Percentiles rank a stretch among this genome's conserved stretches.
Evolutionary conservation across 2,329 filamentous ascomycete species (phyloP).

Genomic region (Emmonsia crescens): DNA sequence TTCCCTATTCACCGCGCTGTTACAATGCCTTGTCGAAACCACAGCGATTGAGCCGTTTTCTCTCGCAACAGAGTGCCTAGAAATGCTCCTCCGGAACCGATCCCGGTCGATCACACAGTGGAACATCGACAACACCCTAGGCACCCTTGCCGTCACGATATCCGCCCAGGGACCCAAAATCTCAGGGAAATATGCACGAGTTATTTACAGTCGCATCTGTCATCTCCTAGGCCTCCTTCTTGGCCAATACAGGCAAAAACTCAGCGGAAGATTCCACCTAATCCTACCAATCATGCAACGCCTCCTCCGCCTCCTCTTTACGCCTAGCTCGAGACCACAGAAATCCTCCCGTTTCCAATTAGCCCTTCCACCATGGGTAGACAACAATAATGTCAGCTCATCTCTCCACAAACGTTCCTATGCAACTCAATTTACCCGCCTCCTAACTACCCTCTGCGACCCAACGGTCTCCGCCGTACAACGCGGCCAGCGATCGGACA

Average conservation of each 20-base stretch:
- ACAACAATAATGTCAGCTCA: slow-evolving; percentile 4
- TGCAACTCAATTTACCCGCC: slow-evolving; percentile 41
- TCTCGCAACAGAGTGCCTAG: slow-evolving; percentile 30
- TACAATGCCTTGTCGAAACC: slow-evolving; percentile 21
- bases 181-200: slow-evolving; percentile 22
- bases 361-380: slow-evolving; percentile 17
- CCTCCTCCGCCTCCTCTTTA: slow-evolving; percentile 47
- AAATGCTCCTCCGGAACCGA: slow-evolving; percentile 30
- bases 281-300: slow-evolving; percentile 45
- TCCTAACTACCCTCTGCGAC: slow-evolving; percentile 51
- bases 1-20: slow-evolving; percentile 25
- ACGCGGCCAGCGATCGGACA: slow-evolving; percentile 22
- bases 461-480: slow-evolving; percentile 48
- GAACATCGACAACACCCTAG: slow-evolving; percentile 35
- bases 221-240: slow-evolving; percentile 43
- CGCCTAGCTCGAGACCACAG: slow-evolving; percentile 28
- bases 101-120: slow-evolving; percentile 34
- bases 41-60: slow-evolving; percentile 30
- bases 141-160: slow-evolving; percentile 26
- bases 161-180: slow-evolving; percentile 27
- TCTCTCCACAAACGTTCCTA: slow-evolving; percentile 30
- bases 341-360: slow-evolving; percentile 7
- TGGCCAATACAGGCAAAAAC: slow-evolving; percentile 46
- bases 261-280: slow-evolving; percentile 51
- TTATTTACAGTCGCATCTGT: slow-evolving; percentile 46